Evolutionary conservation across 2,329 filamentous ascomycete species (phyloP), one percentile per base, ranked within the genome.

Genomic region (Alternaria tenuissima): DNA sequence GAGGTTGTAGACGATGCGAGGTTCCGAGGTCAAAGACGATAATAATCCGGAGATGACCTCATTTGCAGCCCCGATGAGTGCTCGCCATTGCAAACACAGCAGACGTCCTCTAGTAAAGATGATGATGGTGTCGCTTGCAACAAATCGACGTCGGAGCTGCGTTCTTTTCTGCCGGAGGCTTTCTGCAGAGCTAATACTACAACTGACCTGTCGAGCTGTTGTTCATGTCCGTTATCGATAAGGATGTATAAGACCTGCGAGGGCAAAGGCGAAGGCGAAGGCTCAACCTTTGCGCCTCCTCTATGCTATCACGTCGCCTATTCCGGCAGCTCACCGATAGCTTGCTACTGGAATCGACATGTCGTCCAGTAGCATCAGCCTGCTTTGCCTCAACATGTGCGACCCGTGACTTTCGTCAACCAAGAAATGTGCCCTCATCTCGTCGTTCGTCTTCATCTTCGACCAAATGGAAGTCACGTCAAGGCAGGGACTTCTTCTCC

Each of bases 381-480:
- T 69, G 67, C 43, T 43, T 67, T 55, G 65, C 67, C 36, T 39
- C 55, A n/a, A 62, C 55, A 63, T 69, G 64, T 55, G 34, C 57
- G 20, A 56, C 54, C 16, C 64, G 64, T 51, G 49, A 58, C 11
- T 18, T 56, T 22, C 34, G 56, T 55, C 49, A 12, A 49, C 59
- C 26, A 54, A 11, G 51, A 24, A 43, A 47, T 53, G 55, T 63
- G 20, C 30, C 47, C 22, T 22, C 52, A n/a, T 42, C 52, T 39
- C 65, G 71, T 36, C 44, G 64, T 57, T 58, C 73, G 14, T 78
- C 80, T 30, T 76, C 76, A 0, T 93, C 92, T 3, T 92, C 89
- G 1, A 91, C 87, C 52, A 84, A 88, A 78, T 99, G 95, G 95
- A 92, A 93, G 77, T 85, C 86, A 53, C 89, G 95, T 20, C 94